These are phyloP conservation scores for Pythium dissimile DNA, from an alignment of 352 stramenopile genomes.

Conservation along the genomic window DNA sequence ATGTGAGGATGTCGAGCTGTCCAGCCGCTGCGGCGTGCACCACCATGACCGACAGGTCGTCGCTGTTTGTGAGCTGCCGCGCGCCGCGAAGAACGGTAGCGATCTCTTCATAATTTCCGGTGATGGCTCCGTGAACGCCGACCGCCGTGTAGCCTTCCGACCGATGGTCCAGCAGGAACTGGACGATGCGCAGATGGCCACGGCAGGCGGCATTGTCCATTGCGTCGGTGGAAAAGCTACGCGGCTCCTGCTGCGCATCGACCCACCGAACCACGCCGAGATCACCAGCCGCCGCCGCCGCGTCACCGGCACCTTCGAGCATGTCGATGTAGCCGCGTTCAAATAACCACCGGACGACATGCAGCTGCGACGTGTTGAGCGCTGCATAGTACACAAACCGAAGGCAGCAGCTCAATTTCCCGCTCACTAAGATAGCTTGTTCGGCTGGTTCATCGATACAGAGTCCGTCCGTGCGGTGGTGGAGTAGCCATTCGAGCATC, in stretches of 20 bases:
- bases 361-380: not conserved
- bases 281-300: not conserved
- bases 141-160: not conserved
- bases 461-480: slow-evolving; percentile 7
- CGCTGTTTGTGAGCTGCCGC: not conserved
- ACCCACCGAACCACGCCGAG: slow-evolving; percentile 8
- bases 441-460: not conserved
- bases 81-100: not conserved
- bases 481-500: slow-evolving; percentile 8
- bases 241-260: not conserved
- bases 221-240: not conserved
- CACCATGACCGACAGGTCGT: not conserved
- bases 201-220: not conserved
- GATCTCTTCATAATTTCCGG: not conserved
- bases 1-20: not conserved
- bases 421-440: not conserved
- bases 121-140: not conserved
- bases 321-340: not conserved
- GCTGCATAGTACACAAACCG: not conserved
- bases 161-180: slow-evolving; percentile 7
- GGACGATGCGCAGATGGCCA: slow-evolving; percentile 8
- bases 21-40: not conserved
- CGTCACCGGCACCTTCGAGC: not conserved
- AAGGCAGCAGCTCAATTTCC: not conserved
- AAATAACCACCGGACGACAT: slow-evolving; percentile 6